phyloP scores from a whole-genome alignment of 495 filamentous ascomycete species.

The Chaetomium cochliodes region DNA sequence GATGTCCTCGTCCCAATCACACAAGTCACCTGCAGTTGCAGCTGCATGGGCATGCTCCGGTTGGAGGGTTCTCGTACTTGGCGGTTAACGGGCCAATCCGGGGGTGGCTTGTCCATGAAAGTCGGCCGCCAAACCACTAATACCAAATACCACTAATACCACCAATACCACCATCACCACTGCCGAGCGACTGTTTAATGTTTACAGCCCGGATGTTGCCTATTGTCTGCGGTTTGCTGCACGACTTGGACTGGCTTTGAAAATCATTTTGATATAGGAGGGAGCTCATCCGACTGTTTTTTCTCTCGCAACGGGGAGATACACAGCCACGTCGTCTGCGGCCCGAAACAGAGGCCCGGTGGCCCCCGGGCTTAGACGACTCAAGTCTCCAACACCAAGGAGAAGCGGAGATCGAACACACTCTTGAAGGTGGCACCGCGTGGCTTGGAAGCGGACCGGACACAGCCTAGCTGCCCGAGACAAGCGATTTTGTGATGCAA shows the following conservation, averaged over 20 bases:
- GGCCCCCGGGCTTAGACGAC: no score
- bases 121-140: background rate
- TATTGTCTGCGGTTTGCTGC: background rate
- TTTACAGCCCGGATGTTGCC: no score
- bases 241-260: background rate
- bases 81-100: constrained; percentile 16
- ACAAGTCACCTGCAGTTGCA: constrained; percentile 15
- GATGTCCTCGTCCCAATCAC: background rate
- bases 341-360: constrained; percentile 9
- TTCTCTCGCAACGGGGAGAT: background rate
- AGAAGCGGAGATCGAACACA: background rate
- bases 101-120: background rate
- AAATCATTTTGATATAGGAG: background rate
- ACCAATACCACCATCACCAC: background rate
- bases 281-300: background rate
- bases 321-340: constrained; percentile 10
- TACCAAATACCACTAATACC: background rate
- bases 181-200: background rate
- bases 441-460: background rate
- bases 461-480: constrained; percentile 1
- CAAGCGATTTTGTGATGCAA: constrained; percentile 7
- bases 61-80: background rate
- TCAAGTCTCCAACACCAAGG: background rate
- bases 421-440: background rate
- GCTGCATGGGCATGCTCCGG: constrained; percentile 2